Conservation (phyloP, 495 filamentous ascomycete species). For the Penicillium bovifimosum region DNA sequence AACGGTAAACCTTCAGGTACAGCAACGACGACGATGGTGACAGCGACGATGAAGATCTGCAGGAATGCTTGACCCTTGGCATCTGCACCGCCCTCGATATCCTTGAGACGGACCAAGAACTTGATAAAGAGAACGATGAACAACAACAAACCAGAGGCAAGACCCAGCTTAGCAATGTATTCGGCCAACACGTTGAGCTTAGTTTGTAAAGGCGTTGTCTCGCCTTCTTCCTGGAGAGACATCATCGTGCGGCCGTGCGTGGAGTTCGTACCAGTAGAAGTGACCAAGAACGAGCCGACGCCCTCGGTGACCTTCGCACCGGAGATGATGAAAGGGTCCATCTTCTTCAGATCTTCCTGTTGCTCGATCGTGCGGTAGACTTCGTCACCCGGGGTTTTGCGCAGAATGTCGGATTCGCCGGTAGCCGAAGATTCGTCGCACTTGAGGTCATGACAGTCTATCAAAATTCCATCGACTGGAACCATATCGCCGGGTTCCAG, state of each 20-base stretch:
- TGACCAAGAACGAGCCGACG: conserved; percentile 80
- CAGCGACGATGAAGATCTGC: conserved; percentile 88
- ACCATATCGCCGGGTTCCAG: conserved; percentile 87
- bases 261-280: conserved; percentile 80
- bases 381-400: conserved; percentile 66
- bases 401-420: conserved; percentile 77
- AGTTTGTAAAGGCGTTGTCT: conserved; percentile 89
- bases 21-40: conserved; percentile 92
- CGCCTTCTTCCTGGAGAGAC: conserved; percentile 81
- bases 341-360: conserved; percentile 66
- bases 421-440: conserved; percentile 83
- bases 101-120: conserved; percentile 65
- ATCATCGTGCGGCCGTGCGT: conserved; percentile 91
- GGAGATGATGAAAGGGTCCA: conserved; percentile 93
- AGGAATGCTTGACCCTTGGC: conserved; percentile 85
- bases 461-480: conserved; percentile 72
- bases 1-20: conserved; percentile 91
- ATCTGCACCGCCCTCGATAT: conserved; percentile 47
- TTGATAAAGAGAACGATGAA: conserved; percentile 93
- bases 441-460: conserved; percentile 67
- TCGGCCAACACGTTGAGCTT: conserved; percentile 89
- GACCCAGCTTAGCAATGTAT: conserved; percentile 89
- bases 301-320: conserved; percentile 91
- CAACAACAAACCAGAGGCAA: conserved; percentile 72
- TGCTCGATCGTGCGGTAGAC: conserved; percentile 77